Evolutionary conservation across 352 stramenopile genomes (phyloP).

Genomic region (Phytophthora ramorum): DNA sequence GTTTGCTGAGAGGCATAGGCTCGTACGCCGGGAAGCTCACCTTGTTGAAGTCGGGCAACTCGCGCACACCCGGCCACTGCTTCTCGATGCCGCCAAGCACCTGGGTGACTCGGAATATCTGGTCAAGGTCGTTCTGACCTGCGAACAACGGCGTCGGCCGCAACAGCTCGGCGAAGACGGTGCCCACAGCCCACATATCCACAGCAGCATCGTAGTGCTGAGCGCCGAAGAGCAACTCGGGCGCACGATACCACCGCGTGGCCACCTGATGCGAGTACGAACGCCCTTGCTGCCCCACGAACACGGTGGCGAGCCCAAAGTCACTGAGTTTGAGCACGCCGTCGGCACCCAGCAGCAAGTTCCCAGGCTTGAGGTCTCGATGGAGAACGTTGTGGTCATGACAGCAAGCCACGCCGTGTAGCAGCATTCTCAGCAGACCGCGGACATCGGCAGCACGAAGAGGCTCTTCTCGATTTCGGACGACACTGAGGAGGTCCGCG

Average conservation of each 20-base stretch:
- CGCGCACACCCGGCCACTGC: slow-evolving; percentile 58
- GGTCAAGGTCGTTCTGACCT: slow-evolving; percentile 85
- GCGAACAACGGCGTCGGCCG: slow-evolving; percentile 69
- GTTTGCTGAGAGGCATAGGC: slow-evolving; percentile 41
- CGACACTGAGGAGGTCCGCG: slow-evolving; percentile 65
- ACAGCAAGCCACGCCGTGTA: slow-evolving; percentile 69
- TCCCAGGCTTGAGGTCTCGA: slow-evolving; percentile 79
- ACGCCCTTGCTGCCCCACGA: slow-evolving; percentile 35
- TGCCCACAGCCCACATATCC: slow-evolving; percentile 80
- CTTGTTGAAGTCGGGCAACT: slow-evolving; percentile 76
- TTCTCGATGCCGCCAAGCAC: slow-evolving; percentile 63
- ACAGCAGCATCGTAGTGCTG: slow-evolving; percentile 64
- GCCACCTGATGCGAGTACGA: slow-evolving; percentile 79
- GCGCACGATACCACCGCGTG: slow-evolving; percentile 86
- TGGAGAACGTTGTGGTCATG: slow-evolving; percentile 73
- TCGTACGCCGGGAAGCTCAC: slow-evolving; percentile 68
- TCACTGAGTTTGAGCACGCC: slow-evolving; percentile 80
- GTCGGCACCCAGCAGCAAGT: slow-evolving; percentile 58
- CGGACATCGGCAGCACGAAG: slow-evolving; percentile 55
- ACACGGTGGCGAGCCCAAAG: slow-evolving; percentile 83
- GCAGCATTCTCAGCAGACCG: slow-evolving; percentile 70
- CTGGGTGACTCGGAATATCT: slow-evolving; percentile 79
- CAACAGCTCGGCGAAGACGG: slow-evolving; percentile 74
- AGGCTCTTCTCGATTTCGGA: slow-evolving; percentile 45
- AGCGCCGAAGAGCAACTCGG: slow-evolving; percentile 81